These are phyloP conservation scores for Spathaspora boniae DNA, from an alignment of 805 yeast genomes.

Conservation along the genomic window DNA sequence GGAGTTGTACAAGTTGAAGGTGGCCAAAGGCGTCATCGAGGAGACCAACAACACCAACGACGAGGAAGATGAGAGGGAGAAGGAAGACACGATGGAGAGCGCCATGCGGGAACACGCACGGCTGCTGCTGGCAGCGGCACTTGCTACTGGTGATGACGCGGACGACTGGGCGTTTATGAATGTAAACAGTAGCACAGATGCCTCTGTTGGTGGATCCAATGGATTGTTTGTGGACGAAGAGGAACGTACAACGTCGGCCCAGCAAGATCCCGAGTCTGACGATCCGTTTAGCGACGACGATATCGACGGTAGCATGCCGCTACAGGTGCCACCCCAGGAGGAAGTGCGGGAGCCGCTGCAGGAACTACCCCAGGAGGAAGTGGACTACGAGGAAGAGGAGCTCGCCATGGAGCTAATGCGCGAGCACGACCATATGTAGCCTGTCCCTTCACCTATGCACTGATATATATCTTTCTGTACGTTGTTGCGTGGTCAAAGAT, in stretches of 20 bases:
- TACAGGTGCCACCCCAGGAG: slow-evolving; percentile 5
- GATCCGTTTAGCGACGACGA: slow-evolving; percentile 23
- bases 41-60: slow-evolving; percentile 14
- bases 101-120: too few relatives aligned
- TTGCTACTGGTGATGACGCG: not conserved
- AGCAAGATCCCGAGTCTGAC: slow-evolving; percentile 10
- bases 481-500: slow-evolving; percentile 45
- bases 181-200: not conserved
- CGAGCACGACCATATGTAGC: slow-evolving; percentile 35
- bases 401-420: slow-evolving; percentile 36
- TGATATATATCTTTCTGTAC: slow-evolving; percentile 46
- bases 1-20: slow-evolving; percentile 23
- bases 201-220: slow-evolving; percentile 10
- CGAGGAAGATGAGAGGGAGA: not conserved
- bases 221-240: slow-evolving; percentile 29
- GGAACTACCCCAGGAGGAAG: slow-evolving; percentile 16
- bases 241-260: slow-evolving; percentile 18
- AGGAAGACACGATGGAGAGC: slow-evolving; percentile 1
- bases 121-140: not conserved
- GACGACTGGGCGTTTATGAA: not conserved
- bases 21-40: slow-evolving; percentile 36
- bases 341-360: slow-evolving; percentile 1
- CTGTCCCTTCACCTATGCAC: slow-evolving; percentile 12
- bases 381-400: slow-evolving; percentile 28
- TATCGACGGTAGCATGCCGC: slow-evolving; percentile 1